Conservation (phyloP, 1,139 yeast species). For the Geotrichum histeridarum region DNA sequence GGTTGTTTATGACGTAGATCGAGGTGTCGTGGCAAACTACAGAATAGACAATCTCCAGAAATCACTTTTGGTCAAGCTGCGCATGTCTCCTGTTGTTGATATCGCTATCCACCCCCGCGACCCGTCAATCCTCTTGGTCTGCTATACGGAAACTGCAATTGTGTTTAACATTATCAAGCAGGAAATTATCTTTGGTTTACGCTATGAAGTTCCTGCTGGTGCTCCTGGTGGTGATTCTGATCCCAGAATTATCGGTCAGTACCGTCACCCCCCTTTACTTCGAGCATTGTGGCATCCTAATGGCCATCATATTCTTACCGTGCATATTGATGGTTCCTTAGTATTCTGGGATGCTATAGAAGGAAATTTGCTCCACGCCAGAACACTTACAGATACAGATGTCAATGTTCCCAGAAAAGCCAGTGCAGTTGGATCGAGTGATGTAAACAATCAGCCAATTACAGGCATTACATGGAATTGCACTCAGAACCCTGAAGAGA, state of each 20-base stretch:
- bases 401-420: constrained; percentile 50
- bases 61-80: constrained; percentile 31
- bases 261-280: constrained; percentile 48
- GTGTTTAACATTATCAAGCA: constrained; percentile 62
- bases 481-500: constrained; percentile 72
- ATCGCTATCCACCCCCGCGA: constrained; percentile 87
- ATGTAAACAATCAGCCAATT: constrained; percentile 4
- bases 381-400: constrained; percentile 62
- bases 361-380: constrained; percentile 67
- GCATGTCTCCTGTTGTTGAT: constrained; percentile 56
- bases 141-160: constrained; percentile 66
- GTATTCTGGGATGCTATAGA: constrained; percentile 89
- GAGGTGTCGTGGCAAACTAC: constrained; percentile 61
- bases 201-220: constrained; percentile 55
- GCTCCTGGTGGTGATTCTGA: constrained; percentile 61
- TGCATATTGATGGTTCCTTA: constrained; percentile 74
- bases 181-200: constrained; percentile 51
- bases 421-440: constrained; percentile 10
- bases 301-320: constrained; percentile 75
- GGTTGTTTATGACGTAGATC: constrained; percentile 76
- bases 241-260: constrained; percentile 27
- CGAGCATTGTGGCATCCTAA: constrained; percentile 87
- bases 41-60: constrained; percentile 70
- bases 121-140: constrained; percentile 67
- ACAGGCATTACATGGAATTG: constrained; percentile 58